Conservation (phyloP, 345 rosid species). For the Murraya paniculata region DNA sequence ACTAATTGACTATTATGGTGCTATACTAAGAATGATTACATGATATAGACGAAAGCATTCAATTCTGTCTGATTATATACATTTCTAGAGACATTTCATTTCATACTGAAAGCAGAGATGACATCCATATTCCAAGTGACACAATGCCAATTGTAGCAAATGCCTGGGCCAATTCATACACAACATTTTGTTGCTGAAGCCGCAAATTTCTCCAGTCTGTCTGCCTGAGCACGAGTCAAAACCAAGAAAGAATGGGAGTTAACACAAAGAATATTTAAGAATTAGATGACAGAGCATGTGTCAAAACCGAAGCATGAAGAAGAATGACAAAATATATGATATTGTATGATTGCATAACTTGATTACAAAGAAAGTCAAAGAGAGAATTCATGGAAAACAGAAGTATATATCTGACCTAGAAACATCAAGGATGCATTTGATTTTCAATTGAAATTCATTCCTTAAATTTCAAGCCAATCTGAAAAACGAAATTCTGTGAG, state of each 20-base stretch:
- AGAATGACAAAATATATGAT: too few species aligned
- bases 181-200: conserved; percentile 44
- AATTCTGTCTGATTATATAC: conserved; percentile 30
- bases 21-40: conserved; percentile 7
- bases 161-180: conserved; percentile 71
- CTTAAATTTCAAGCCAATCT: too few species aligned
- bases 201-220: conserved; percentile 82
- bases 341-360: too few species aligned
- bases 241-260: not conserved
- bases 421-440: too few species aligned
- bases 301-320: too few species aligned
- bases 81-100: conserved; percentile 9
- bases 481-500: too few species aligned
- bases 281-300: not conserved
- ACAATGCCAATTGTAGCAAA: conserved; percentile 72
- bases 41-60: conserved; percentile 18
- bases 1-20: not conserved
- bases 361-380: too few species aligned
- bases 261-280: not conserved
- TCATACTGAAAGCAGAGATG: conserved; percentile 50
- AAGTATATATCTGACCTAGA: too few species aligned
- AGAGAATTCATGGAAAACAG: too few species aligned
- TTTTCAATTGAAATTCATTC: too few species aligned
- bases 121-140: conserved; percentile 76
- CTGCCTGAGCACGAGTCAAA: conserved; percentile 32